A percentile compares a stretch with the other conserved stretches of the same genome.
Evolutionary conservation across 805 yeast species (phyloP).

Genomic region (Suhomyces canberraensis): DNA sequence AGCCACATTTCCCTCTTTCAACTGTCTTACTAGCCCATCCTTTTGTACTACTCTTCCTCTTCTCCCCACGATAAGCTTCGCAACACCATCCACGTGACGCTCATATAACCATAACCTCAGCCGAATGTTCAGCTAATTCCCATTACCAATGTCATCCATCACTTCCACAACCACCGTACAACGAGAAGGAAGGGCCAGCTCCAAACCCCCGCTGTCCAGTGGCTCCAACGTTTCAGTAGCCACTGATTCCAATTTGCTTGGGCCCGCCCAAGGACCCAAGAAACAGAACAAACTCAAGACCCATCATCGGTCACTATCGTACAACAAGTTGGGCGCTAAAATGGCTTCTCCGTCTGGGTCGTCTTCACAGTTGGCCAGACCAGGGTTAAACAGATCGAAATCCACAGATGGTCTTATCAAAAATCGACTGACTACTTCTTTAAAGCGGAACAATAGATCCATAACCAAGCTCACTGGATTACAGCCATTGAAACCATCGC

Average conservation of each 20-base stretch:
- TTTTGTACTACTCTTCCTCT: no score
- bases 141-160: neutral
- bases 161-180: neutral
- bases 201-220: conserved; percentile 1
- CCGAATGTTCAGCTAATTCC: neutral
- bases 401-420: conserved; percentile 39
- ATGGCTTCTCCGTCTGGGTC: conserved; percentile 17
- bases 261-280: neutral
- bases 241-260: neutral
- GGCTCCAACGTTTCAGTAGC: neutral
- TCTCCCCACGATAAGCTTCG: no score
- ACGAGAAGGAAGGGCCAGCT: conserved; percentile 9
- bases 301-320: conserved; percentile 30
- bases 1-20: no score
- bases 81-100: conserved; percentile 3
- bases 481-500: conserved; percentile 36
- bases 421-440: conserved; percentile 16
- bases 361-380: conserved; percentile 16
- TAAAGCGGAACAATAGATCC: conserved; percentile 35
- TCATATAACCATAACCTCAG: neutral
- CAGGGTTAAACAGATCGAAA: conserved; percentile 35
- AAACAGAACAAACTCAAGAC: conserved; percentile 9
- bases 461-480: conserved; percentile 33
- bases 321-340: conserved; percentile 28
- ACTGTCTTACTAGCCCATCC: no score